A percentile compares a stretch with the other conserved stretches of the same genome.
Evolutionary conservation across 2,329 filamentous ascomycete species (phyloP).

Genomic region (Fusarium sp.): DNA sequence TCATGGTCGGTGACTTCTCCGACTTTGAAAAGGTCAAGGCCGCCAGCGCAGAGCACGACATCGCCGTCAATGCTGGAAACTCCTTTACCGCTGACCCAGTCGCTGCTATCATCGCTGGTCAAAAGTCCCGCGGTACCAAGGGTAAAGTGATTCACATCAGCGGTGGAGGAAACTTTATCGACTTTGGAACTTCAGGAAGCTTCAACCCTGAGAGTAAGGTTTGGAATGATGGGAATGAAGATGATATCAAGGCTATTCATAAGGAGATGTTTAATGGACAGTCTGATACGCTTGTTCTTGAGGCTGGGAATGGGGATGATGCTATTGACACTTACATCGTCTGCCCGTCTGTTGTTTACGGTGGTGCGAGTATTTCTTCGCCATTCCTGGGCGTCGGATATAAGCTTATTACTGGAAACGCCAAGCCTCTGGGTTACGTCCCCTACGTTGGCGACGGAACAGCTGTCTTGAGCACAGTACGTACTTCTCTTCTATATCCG

Average conservation of each 20-base stretch:
- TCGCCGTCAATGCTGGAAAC: conserved; percentile 8
- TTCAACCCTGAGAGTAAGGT: conserved; percentile 1
- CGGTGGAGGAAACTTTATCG: conserved; percentile 4
- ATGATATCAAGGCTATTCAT: conserved; percentile 6
- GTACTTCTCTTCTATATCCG: rapidly evolving
- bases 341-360: background rate
- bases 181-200: conserved; percentile 6
- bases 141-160: background rate
- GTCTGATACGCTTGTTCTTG: background rate
- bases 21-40: conserved; percentile 4
- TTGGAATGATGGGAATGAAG: conserved; percentile 8
- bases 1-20: background rate
- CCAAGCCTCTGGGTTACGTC: background rate
- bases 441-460: conserved; percentile 10
- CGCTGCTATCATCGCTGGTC: conserved; percentile 1
- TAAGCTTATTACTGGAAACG: background rate
- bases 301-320: background rate
- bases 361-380: background rate
- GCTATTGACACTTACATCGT: conserved; percentile 1
- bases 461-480: background rate
- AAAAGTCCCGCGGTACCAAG: background rate
- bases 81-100: background rate
- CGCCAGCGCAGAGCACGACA: background rate
- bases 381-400: background rate
- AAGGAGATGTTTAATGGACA: conserved; percentile 19